These are phyloP conservation scores for Marasmius oreades DNA, from an alignment of 1,284 basidiomycete genomes.

Conservation along the genomic window DNA sequence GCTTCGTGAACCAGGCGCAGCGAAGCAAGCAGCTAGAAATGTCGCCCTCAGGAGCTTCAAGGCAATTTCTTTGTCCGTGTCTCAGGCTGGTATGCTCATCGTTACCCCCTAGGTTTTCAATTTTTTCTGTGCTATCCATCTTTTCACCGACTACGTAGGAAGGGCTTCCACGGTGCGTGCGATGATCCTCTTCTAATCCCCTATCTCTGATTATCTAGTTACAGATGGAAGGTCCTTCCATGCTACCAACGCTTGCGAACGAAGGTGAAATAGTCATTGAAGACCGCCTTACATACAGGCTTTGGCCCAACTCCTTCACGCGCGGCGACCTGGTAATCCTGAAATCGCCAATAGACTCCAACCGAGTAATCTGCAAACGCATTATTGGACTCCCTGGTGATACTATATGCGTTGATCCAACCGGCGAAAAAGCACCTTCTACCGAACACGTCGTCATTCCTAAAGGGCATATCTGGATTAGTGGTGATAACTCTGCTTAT, in stretches of 20 bases:
- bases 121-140: conserved; percentile 47
- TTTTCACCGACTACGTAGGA: conserved; percentile 59
- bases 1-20: background rate
- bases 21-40: background rate
- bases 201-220: background rate
- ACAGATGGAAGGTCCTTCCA: conserved; percentile 75
- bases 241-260: conserved; percentile 78
- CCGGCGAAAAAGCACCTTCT: conserved; percentile 54
- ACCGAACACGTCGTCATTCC: conserved; percentile 75
- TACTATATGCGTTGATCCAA: conserved; percentile 83
- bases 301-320: conserved; percentile 48
- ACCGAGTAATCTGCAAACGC: conserved; percentile 82
- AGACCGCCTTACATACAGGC: conserved; percentile 52
- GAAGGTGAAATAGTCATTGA: conserved; percentile 63
- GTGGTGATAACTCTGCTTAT: conserved; percentile 83
- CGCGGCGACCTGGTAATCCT: conserved; percentile 85
- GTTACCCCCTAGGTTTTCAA: conserved; percentile 43
- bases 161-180: conserved; percentile 45
- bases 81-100: background rate
- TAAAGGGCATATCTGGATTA: conserved; percentile 87
- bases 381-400: conserved; percentile 91
- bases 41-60: conserved; percentile 20
- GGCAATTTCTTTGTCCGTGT: conserved; percentile 18
- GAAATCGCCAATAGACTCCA: conserved; percentile 71
- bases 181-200: background rate